Percentiles rank a stretch among this genome's conserved stretches.
These are phyloP conservation scores for Oenanthe javanica DNA, from an alignment of 140 eudicot species.

Conservation along the genomic window DNA sequence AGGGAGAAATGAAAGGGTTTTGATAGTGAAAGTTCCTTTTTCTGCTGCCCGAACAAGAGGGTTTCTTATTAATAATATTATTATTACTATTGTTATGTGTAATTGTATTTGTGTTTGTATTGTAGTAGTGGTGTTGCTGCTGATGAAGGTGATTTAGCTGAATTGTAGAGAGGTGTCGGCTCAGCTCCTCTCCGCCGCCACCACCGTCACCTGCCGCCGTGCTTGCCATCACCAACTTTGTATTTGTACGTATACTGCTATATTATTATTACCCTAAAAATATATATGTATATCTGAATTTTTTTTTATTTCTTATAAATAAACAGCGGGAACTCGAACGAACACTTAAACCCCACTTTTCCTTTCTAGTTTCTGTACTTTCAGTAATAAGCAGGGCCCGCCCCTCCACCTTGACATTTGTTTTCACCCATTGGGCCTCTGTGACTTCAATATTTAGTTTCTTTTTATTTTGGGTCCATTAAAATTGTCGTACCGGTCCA, in stretches of 20 bases:
- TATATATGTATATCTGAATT: not conserved
- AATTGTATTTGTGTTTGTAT: not conserved
- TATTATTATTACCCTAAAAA: not conserved
- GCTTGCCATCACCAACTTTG: constrained; percentile 4
- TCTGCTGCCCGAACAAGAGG: not conserved
- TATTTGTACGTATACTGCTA: not conserved
- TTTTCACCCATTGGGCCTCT: not conserved
- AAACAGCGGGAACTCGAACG: not conserved
- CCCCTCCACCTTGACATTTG: too few relatives aligned
- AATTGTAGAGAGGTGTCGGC: not conserved
- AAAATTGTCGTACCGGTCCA: not conserved
- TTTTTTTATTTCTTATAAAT: not conserved
- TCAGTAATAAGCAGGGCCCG: not conserved
- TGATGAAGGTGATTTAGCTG: not conserved
- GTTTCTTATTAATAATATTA: not conserved
- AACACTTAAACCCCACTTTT: not conserved
- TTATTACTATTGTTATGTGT: not conserved
- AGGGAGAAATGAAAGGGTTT: constrained; percentile 8
- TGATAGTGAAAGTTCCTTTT: not conserved
- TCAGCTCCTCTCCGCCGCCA: not conserved
- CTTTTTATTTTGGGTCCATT: not conserved
- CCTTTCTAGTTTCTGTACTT: not conserved
- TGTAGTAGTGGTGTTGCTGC: not conserved
- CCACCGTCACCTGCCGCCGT: constrained; percentile 10
- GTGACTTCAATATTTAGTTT: too few relatives aligned